Evolutionary conservation across 768 basidiomycete species (phyloP).

Genomic region (Ramaria rubella): DNA sequence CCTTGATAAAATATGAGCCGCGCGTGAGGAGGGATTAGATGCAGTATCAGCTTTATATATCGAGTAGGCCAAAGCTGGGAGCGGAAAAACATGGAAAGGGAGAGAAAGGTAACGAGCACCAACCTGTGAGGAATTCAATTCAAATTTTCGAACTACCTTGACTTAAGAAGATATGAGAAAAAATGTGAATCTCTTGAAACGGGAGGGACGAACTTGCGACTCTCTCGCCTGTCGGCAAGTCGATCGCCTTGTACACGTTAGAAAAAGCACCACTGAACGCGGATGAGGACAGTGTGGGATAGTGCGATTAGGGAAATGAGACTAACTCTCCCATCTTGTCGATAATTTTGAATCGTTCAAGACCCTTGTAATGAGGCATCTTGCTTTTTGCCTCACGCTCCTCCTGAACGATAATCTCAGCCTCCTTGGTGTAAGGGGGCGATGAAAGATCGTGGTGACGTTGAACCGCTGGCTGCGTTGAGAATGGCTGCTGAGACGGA

Average conservation of each 20-base stretch:
- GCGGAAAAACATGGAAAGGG: slow-evolving; percentile 6
- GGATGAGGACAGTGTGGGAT: not conserved
- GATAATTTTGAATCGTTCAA: slow-evolving; percentile 69
- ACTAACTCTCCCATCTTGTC: slow-evolving; percentile 94
- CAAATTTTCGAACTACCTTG: slow-evolving; percentile 92
- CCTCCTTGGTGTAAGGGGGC: slow-evolving; percentile 28
- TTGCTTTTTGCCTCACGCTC: slow-evolving; percentile 65
- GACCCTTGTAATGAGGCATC: slow-evolving; percentile 82
- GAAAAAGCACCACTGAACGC: slow-evolving; percentile 82
- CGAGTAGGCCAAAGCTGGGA: not conserved
- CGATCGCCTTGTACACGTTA: slow-evolving; percentile 92
- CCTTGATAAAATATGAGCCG: slow-evolving; percentile 38
- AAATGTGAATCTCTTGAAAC: slow-evolving; percentile 17
- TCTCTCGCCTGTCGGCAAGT: slow-evolving; percentile 64
- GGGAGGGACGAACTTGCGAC: slow-evolving; percentile 62
- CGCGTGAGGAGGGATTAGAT: slow-evolving; percentile 19
- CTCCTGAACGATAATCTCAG: slow-evolving; percentile 67
- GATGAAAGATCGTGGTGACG: slow-evolving; percentile 17
- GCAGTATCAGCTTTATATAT: slow-evolving; percentile 14
- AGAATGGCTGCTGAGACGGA: slow-evolving; percentile 18
- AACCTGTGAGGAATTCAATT: slow-evolving; percentile 88
- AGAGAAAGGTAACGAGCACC: slow-evolving; percentile 29
- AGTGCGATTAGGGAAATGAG: slow-evolving; percentile 6
- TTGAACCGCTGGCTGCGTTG: slow-evolving; percentile 8
- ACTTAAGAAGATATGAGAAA: slow-evolving; percentile 38